Evolutionary conservation across 2,329 filamentous ascomycete species (phyloP).

Genomic region (Diaporthe eres): DNA sequence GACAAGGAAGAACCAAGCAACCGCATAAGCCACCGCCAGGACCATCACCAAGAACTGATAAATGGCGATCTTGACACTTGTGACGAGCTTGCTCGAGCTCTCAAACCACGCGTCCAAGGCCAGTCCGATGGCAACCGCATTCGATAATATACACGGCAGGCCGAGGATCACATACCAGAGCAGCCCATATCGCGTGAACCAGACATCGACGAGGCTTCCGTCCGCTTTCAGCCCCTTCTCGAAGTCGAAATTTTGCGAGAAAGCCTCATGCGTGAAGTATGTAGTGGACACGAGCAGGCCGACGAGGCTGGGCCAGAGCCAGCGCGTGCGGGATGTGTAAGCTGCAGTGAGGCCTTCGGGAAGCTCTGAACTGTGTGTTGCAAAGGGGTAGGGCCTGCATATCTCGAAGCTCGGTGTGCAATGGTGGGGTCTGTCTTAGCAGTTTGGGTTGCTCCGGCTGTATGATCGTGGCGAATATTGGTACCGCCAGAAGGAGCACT

Average conservation of each 20-base stretch:
- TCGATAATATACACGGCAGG: not conserved
- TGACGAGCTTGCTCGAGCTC: not conserved
- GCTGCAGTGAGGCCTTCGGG: not conserved
- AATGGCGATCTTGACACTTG: not conserved
- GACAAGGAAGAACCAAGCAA: not conserved
- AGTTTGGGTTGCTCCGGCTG: not conserved
- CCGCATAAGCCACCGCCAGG: too few relatives aligned
- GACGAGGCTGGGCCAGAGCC: not conserved
- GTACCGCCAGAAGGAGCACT: not conserved
- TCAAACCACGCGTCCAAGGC: not conserved
- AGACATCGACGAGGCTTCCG: not conserved
- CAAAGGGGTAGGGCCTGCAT: not conserved
- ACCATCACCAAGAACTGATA: not conserved
- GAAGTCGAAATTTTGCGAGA: not conserved
- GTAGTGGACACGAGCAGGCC: not conserved
- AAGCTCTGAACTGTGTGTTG: not conserved
- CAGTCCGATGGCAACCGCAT: not conserved
- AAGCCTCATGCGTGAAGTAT: not conserved
- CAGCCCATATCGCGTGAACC: not conserved
- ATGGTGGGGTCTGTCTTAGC: not conserved
- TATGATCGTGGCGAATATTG: not conserved
- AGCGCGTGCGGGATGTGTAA: not conserved
- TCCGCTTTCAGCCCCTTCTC: not conserved
- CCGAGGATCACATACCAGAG: not conserved
- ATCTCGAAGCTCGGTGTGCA: too few relatives aligned